Conservation (phyloP, 495 filamentous ascomycete genomes). For the Rostrohypoxylon terebratum region DNA sequence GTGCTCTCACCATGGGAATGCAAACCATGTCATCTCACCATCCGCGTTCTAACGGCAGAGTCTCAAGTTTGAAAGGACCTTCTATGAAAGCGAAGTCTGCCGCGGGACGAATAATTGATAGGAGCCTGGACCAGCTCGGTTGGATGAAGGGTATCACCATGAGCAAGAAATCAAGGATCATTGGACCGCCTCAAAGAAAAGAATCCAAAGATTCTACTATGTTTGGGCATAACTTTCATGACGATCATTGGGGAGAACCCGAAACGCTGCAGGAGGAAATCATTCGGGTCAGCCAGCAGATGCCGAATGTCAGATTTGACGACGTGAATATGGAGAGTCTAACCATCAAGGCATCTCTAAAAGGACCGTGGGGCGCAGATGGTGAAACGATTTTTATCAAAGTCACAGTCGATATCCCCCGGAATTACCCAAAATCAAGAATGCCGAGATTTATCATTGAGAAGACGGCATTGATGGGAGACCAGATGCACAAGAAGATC, state of each 20-base stretch:
- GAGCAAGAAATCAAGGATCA: conserved; percentile 63
- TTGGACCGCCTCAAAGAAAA: conserved; percentile 50
- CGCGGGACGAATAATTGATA: conserved; percentile 70
- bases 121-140: conserved; percentile 70
- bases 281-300: conserved; percentile 81
- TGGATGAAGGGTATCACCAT: conserved; percentile 98
- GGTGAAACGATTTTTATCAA: conserved; percentile 78
- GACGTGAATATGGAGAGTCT: conserved; percentile 83
- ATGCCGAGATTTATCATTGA: conserved; percentile 77
- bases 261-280: conserved; percentile 91
- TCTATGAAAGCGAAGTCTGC: conserved; percentile 74
- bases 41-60: conserved; percentile 49
- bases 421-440: conserved; percentile 76
- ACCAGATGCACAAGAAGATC: conserved; percentile 72
- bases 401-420: conserved; percentile 81
- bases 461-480: conserved; percentile 80
- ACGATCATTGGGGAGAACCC: conserved; percentile 75
- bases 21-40: conserved; percentile 54
- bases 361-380: conserved; percentile 87
- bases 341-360: conserved; percentile 77
- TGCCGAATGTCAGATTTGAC: conserved; percentile 87
- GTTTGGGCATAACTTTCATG: conserved; percentile 57
- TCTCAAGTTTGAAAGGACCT: conserved; percentile 60
- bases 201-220: conserved; percentile 58
- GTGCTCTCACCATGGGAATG: conserved; percentile 59